These are phyloP conservation scores for Tolypocladium cylindrosporum DNA, from an alignment of 2,329 filamentous ascomycete species.

Conservation along the genomic window DNA sequence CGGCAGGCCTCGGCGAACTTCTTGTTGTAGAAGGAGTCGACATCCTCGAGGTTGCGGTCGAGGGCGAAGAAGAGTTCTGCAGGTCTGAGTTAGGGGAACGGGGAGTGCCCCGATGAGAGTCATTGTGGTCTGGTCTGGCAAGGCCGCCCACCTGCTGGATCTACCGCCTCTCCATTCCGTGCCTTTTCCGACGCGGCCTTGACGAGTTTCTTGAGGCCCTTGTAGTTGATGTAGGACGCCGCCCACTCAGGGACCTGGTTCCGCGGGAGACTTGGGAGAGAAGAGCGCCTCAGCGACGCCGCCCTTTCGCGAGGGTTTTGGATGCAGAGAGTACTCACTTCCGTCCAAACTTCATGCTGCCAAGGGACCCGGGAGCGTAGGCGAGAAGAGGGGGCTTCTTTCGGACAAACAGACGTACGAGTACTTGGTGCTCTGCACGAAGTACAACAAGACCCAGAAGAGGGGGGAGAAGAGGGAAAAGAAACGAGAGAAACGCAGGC, in stretches of 20 bases:
- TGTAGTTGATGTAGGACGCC: conserved; percentile 78
- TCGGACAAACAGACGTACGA: not conserved
- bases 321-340: conserved; percentile 33
- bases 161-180: conserved; percentile 63
- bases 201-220: conserved; percentile 88
- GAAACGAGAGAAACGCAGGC: not conserved
- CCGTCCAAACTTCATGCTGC: conserved; percentile 52
- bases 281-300: conserved; percentile 8
- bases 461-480: not conserved
- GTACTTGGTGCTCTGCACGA: not conserved
- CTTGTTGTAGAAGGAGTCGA: conserved; percentile 94
- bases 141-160: conserved; percentile 73
- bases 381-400: not conserved
- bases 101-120: conserved; percentile 16
- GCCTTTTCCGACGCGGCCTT: conserved; percentile 61
- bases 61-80: conserved; percentile 94
- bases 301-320: not conserved
- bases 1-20: conserved; percentile 80
- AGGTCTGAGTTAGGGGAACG: conserved; percentile 20
- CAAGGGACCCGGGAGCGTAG: not conserved
- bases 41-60: conserved; percentile 94
- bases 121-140: conserved; percentile 7
- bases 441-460: not conserved
- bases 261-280: conserved; percentile 49
- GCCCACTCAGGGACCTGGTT: conserved; percentile 87